A percentile compares a stretch with the other conserved stretches of the same genome.
phyloP scores from a whole-genome alignment of 2,329 filamentous ascomycete genomes.

The Acarospora socialis region DNA sequence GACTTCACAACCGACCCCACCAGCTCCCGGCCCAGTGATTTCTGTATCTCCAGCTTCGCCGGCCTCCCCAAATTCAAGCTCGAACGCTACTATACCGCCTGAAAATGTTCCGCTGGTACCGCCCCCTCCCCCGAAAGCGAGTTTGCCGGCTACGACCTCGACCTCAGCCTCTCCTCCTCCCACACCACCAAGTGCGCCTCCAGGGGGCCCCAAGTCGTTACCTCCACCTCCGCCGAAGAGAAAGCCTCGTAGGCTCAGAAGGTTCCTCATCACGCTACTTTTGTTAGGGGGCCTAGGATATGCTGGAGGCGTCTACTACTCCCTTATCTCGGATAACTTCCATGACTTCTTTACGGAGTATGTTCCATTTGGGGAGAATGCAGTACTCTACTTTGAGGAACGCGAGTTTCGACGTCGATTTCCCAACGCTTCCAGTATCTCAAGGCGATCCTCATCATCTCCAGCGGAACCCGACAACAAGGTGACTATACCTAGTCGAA shows the following conservation, averaged over 20 bases:
- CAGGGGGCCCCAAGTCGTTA: no score
- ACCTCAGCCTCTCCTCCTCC: conserved; percentile 23
- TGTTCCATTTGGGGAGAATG: conserved; percentile 84
- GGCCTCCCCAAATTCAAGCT: conserved; percentile 28
- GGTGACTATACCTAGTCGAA: conserved; percentile 72
- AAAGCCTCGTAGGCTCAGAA: conserved; percentile 60
- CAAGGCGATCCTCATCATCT: conserved; percentile 24
- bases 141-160: conserved; percentile 24
- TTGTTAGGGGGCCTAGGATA: conserved; percentile 67
- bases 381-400: conserved; percentile 90
- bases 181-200: conserved; percentile 22
- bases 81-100: conserved; percentile 34
- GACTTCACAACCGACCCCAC: conserved; percentile 17
- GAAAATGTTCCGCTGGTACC: conserved; percentile 34
- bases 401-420: conserved; percentile 83
- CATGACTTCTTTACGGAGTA: conserved; percentile 99
- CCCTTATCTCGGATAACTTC: conserved; percentile 89
- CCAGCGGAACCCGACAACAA: conserved; percentile 41
- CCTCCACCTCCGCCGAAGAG: conserved; percentile 39
- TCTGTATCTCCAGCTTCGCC: conserved; percentile 12
- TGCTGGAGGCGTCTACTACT: conserved; percentile 80
- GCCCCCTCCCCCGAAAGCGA: conserved; percentile 25
- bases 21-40: conserved; percentile 18
- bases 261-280: conserved; percentile 62
- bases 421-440: conserved; percentile 38